Conservation (phyloP, 768 basidiomycete genomes). For the Sistotremastrum niveocremeum region DNA sequence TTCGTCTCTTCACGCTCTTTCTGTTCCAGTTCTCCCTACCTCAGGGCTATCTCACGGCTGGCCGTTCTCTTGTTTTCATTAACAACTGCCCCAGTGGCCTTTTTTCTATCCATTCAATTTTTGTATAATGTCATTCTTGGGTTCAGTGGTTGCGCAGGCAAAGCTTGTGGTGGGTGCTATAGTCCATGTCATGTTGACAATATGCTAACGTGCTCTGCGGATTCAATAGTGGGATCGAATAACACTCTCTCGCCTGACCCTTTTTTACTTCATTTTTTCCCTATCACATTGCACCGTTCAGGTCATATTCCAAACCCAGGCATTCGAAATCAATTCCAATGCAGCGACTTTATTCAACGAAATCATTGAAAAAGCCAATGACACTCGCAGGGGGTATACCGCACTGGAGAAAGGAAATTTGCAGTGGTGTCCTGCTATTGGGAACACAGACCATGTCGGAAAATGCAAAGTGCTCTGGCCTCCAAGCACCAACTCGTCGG, state of each 20-base stretch:
- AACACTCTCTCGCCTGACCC: slow-evolving; percentile 52
- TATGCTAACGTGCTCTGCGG: background rate
- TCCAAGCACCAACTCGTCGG: slow-evolving; percentile 13
- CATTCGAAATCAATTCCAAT: slow-evolving; percentile 47
- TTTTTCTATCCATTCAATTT: slow-evolving; percentile 12
- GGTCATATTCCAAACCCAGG: slow-evolving; percentile 52
- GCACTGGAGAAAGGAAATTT: slow-evolving; percentile 20
- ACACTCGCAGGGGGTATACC: slow-evolving; percentile 30
- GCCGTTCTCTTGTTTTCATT: slow-evolving; percentile 10
- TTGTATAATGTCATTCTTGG: background rate
- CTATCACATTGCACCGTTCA: slow-evolving; percentile 53
- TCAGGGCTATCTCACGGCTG: slow-evolving; percentile 11
- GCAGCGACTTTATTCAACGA: slow-evolving; percentile 39
- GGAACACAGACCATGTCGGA: slow-evolving; percentile 27
- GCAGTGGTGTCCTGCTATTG: slow-evolving; percentile 31
- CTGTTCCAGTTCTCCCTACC: slow-evolving; percentile 8
- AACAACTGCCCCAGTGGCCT: slow-evolving; percentile 30
- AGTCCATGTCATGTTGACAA: background rate
- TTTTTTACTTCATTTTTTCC: slow-evolving; percentile 55
- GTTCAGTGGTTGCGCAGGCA: background rate
- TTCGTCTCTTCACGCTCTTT: background rate
- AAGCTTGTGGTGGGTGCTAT: background rate
- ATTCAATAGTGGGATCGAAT: slow-evolving; percentile 48
- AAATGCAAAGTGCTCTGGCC: slow-evolving; percentile 47
- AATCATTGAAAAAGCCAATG: slow-evolving; percentile 37